Base-by-base conservation (phyloP, 192 early-diverging fungal species). In the Coemansia sp. region DNA sequence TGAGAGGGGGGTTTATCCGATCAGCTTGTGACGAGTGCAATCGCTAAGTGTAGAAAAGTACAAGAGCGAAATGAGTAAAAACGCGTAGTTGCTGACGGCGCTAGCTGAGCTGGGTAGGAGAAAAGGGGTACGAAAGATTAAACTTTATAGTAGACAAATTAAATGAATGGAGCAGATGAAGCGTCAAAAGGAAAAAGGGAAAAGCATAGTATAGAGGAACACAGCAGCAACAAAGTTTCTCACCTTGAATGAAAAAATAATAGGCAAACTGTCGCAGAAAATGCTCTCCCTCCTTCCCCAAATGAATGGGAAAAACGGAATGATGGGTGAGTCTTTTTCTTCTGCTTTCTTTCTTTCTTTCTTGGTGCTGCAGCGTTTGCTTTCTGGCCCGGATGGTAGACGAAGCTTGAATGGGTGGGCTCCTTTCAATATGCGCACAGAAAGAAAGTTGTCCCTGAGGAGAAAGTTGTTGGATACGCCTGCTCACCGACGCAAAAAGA, bases 71-170 rank as follows among this genome's bases (percentile, higher is more conserved):
- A 61, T 18, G 13, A 43, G 50, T 26, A 39, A 38, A 48, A 42
- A 50, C 52, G 52, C 52, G 52, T 54, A 12, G 21, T 9, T 54
- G 9, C 52, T 23, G 52, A 54, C 9, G 26, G 21, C 52, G 21
- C 26, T 54, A 26, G 9, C 21, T 11, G 9, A 54, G 15, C 10
- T 54, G 52, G 32, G 32, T 0, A 32, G 32, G 32, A 32, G 32
- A 32, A 50, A 49, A 65, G 41, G 54, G 50, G 16, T 58, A 44
- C 43, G 23, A 63, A 45, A 67, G 43, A 67, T 67, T 59, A 59
- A 40, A 41, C 32, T 59, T 59, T 38, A 16, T 40, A 18, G 57
- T 41, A 32, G 40, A 32, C 7, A 59, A 67, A 49, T 42, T 38
- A 67, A 39, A 15, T 42, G 39, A 37, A 64, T 38, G n/a, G 57